Conservation (phyloP, 176 grass and related monocot species). For the Eragrostis curvula region DNA sequence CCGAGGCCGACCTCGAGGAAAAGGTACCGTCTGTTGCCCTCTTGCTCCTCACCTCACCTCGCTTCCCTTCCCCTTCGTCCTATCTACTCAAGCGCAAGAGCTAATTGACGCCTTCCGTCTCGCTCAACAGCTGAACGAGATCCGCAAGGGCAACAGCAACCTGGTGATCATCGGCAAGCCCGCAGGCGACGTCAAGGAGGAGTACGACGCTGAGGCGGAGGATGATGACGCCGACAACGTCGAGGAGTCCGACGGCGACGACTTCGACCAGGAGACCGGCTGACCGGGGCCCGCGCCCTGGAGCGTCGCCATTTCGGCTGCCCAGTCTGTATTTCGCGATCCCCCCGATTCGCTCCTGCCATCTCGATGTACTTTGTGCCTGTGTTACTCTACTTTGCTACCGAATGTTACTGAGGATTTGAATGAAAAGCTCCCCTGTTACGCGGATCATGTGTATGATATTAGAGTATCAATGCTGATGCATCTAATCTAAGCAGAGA, state of each 20-base stretch:
- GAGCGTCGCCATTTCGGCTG: neutral
- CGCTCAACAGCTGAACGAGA: slow-evolving; percentile 60
- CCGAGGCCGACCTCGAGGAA: slow-evolving; percentile 83
- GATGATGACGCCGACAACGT: slow-evolving; percentile 88
- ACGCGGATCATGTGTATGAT: slow-evolving; percentile 7
- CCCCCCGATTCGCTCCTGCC: slow-evolving; percentile 14
- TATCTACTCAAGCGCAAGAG: neutral
- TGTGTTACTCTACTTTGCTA: slow-evolving; percentile 22
- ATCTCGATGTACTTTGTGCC: neutral
- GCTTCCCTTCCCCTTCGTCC: neutral
- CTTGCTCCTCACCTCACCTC: neutral
- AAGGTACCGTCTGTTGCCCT: slow-evolving; percentile 40
- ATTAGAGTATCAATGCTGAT: neutral
- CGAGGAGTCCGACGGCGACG: slow-evolving; percentile 91
- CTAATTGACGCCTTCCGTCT: neutral
- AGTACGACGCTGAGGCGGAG: slow-evolving; percentile 75
- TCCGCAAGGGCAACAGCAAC: slow-evolving; percentile 88
- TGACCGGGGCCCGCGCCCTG: slow-evolving; percentile 38
- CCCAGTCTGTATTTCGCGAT: slow-evolving; percentile 34
- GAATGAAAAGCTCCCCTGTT: neutral
- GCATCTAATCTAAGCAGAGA: slow-evolving; percentile 14
- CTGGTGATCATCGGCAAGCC: slow-evolving; percentile 78
- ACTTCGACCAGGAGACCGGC: slow-evolving; percentile 89
- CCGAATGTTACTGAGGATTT: neutral
- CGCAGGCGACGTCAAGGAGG: slow-evolving; percentile 72